Evolutionary conservation across 257 asterid genomes (phyloP).

Genomic region (Nicotiana attenuata): DNA sequence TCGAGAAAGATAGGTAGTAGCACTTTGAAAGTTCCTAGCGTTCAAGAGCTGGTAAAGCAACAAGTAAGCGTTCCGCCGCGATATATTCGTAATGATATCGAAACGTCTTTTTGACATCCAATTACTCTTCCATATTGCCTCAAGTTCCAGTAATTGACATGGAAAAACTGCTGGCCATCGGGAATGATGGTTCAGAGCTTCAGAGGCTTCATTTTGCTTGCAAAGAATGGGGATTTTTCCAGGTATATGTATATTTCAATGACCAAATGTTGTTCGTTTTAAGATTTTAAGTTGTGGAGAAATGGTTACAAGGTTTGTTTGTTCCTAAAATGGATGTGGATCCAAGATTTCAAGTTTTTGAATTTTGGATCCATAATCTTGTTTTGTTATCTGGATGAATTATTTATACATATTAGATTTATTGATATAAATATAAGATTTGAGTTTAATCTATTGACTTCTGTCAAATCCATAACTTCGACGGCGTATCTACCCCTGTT

Average conservation of each 20-base stretch:
- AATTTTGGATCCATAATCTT: no score
- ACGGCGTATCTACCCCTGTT: no score
- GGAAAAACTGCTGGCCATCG: background rate
- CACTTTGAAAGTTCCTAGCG: background rate
- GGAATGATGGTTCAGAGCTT: background rate
- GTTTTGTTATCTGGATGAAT: no score
- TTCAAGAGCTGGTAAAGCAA: background rate
- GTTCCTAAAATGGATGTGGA: no score
- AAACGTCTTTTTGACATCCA: background rate
- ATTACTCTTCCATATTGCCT: background rate
- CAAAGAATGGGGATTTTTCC: slow-evolving; percentile 6
- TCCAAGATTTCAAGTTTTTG: no score
- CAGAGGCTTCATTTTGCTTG: background rate
- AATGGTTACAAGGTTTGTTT: no score
- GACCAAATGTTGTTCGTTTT: background rate
- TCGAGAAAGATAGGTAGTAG: background rate
- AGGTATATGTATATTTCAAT: background rate
- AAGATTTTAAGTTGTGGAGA: background rate
- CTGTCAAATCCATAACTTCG: no score
- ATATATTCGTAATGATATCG: background rate
- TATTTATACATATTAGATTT: no score
- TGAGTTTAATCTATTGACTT: no score
- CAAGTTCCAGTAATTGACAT: slow-evolving; percentile 1
- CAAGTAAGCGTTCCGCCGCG: background rate
- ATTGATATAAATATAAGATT: no score